A percentile compares a stretch with the other conserved stretches of the same genome.
Conservation (phyloP, 1,284 basidiomycete species). For the Pascua sp. region DNA sequence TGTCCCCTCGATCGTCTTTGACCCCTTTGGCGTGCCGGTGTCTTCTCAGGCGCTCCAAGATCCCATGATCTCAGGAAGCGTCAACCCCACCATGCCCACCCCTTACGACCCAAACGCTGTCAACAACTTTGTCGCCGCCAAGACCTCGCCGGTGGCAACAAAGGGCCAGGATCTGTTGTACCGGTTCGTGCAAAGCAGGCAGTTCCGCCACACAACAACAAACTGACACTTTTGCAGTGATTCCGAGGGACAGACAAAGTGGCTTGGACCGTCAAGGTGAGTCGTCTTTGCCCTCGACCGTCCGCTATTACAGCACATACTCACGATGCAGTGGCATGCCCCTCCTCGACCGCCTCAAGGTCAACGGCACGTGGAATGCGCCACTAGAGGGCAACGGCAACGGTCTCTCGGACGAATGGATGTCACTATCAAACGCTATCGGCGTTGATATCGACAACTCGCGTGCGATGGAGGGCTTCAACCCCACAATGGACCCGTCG, state of each 20-base stretch:
- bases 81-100: slow-evolving; percentile 14
- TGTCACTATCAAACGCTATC: slow-evolving; percentile 31
- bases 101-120: slow-evolving; percentile 10
- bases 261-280: slow-evolving; percentile 28
- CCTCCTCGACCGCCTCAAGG: slow-evolving; percentile 30
- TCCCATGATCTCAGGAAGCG: slow-evolving; percentile 6
- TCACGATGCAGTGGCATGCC: slow-evolving; percentile 28
- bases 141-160: neutral
- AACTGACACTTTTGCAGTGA: slow-evolving; percentile 14
- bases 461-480: slow-evolving; percentile 8
- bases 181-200: slow-evolving; percentile 13
- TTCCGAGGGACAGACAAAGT: slow-evolving; percentile 32
- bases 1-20: slow-evolving; percentile 15
- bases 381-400: slow-evolving; percentile 16
- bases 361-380: slow-evolving; percentile 16
- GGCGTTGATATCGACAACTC: slow-evolving; percentile 25
- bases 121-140: too few species aligned
- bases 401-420: slow-evolving; percentile 29
- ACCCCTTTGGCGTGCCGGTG: slow-evolving; percentile 14
- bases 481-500: neutral
- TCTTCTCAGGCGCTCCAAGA: slow-evolving; percentile 6
- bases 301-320: too few species aligned
- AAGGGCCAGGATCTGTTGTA: slow-evolving; percentile 27
- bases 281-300: too few species aligned
- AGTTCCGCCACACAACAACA: neutral